Percentiles rank a stretch among this genome's conserved stretches.
Evolutionary conservation across 371 early-diverging fungal genomes (phyloP).

Genomic region (Chytridium lagenaria): DNA sequence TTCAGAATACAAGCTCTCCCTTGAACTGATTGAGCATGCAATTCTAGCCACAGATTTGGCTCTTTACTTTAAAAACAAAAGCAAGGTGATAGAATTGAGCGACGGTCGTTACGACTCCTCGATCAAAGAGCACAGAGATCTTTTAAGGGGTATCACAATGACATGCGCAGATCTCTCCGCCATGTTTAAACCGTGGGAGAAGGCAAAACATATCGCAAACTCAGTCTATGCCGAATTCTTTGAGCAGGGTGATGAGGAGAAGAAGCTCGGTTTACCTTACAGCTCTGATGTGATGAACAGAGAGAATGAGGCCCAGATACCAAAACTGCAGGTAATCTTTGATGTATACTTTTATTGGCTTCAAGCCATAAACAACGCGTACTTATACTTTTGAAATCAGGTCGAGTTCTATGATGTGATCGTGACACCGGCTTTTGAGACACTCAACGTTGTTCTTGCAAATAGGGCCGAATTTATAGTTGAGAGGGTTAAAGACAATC

Average conservation of each 20-base stretch:
- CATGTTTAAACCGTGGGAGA: constrained; percentile 48
- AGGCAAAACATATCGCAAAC: constrained; percentile 38
- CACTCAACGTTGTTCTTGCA: constrained; percentile 20
- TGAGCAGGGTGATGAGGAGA: constrained; percentile 49
- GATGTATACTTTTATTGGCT: background rate
- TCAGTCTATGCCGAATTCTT: constrained; percentile 49
- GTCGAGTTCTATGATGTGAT: constrained; percentile 42
- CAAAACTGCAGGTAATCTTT: constrained; percentile 40
- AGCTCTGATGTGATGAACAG: constrained; percentile 43
- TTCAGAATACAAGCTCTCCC: constrained; percentile 33
- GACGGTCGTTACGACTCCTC: constrained; percentile 18
- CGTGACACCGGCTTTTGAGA: constrained; percentile 45
- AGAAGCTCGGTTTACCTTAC: constrained; percentile 43
- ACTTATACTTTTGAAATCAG: background rate
- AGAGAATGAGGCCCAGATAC: constrained; percentile 38
- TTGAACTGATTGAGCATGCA: constrained; percentile 39
- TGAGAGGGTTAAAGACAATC: constrained; percentile 26
- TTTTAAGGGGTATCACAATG: constrained; percentile 43
- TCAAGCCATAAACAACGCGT: background rate
- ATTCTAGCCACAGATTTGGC: constrained; percentile 52
- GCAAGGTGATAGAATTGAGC: constrained; percentile 26
- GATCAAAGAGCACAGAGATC: constrained; percentile 30
- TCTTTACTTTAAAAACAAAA: constrained; percentile 41
- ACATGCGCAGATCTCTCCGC: constrained; percentile 46
- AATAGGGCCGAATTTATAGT: constrained; percentile 11